Percentiles rank a stretch among this genome's conserved stretches.
phyloP scores from a whole-genome alignment of 139 green algal species.

The Tetradesmus lagerheimii region DNA sequence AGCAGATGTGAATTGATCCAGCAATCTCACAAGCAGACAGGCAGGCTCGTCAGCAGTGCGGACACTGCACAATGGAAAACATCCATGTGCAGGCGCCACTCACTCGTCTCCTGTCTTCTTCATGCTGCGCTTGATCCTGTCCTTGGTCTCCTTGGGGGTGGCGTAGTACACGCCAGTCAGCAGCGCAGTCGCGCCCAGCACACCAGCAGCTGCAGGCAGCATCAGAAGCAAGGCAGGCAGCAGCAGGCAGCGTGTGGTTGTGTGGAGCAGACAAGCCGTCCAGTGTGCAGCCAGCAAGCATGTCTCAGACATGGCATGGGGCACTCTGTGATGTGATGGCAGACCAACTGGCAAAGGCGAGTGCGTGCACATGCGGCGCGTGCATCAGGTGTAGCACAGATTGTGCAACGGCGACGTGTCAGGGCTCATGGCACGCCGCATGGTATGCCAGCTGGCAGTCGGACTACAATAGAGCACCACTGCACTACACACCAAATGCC shows the following conservation, averaged over 20 bases:
- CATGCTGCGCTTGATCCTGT: conserved; percentile 37
- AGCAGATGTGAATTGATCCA: no score
- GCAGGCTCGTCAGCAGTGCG: neutral
- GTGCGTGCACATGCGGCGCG: no score
- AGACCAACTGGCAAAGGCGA: no score
- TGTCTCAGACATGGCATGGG: neutral
- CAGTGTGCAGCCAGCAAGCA: neutral
- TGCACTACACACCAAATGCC: no score
- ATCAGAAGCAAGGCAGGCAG: neutral
- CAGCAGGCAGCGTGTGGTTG: neutral
- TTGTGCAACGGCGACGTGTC: no score
- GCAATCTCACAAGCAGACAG: no score
- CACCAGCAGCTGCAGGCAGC: conserved; percentile 13
- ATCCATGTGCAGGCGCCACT: neutral
- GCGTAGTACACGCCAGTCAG: conserved; percentile 49
- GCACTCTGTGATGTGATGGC: no score
- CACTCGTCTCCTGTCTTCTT: conserved; percentile 39
- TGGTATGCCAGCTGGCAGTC: no score
- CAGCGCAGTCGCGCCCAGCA: conserved; percentile 27
- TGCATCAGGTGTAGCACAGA: no score
- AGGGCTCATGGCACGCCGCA: no score
- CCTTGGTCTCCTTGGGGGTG: conserved; percentile 54
- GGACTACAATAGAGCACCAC: no score
- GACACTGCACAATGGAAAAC: neutral
- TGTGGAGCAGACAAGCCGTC: neutral